These are phyloP conservation scores for Podospora comata DNA, from an alignment of 495 filamentous ascomycete species.

Conservation along the genomic window DNA sequence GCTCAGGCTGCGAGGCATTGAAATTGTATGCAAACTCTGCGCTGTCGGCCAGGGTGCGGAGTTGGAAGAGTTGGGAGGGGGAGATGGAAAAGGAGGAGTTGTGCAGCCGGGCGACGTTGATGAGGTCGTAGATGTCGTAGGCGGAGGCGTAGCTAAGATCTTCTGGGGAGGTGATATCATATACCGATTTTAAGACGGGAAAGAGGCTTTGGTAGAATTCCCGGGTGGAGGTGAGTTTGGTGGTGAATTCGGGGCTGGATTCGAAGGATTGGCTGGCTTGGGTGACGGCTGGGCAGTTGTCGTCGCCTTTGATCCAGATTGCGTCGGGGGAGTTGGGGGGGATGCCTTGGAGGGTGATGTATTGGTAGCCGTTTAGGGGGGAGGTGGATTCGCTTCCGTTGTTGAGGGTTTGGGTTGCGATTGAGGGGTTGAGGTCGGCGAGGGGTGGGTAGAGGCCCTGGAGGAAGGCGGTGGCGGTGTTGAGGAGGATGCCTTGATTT, in stretches of 20 bases:
- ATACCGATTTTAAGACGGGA: slow-evolving; percentile 16
- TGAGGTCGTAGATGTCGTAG: slow-evolving; percentile 28
- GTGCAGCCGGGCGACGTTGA: slow-evolving; percentile 26
- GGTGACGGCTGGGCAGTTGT: slow-evolving; percentile 19
- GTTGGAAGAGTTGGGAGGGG: slow-evolving; percentile 16
- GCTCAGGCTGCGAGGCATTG: slow-evolving; percentile 21
- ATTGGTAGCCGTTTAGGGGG: slow-evolving; percentile 27
- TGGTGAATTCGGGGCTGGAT: slow-evolving; percentile 8
- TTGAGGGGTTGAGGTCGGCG: slow-evolving; percentile 3
- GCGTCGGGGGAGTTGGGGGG: slow-evolving; percentile 20
- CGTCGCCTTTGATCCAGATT: slow-evolving; percentile 28
- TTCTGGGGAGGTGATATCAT: slow-evolving; percentile 7
- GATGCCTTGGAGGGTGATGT: slow-evolving; percentile 25
- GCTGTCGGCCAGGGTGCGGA: slow-evolving; percentile 24
- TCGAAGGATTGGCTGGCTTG: slow-evolving; percentile 9
- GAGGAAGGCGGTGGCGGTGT: slow-evolving; percentile 26
- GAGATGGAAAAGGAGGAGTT: slow-evolving; percentile 19
- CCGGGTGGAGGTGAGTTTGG: slow-evolving; percentile 15
- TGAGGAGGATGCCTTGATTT: slow-evolving; percentile 23
- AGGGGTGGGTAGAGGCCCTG: slow-evolving; percentile 28
- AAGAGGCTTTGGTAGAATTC: slow-evolving; percentile 22
- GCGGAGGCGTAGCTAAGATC: slow-evolving; percentile 21
- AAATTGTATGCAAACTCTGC: slow-evolving; percentile 35
- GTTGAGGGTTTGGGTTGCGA: slow-evolving; percentile 18
- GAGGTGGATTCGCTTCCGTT: slow-evolving; percentile 20